Conservation (phyloP, 345 rosid genomes). For the Eucalyptus camaldulensis region DNA sequence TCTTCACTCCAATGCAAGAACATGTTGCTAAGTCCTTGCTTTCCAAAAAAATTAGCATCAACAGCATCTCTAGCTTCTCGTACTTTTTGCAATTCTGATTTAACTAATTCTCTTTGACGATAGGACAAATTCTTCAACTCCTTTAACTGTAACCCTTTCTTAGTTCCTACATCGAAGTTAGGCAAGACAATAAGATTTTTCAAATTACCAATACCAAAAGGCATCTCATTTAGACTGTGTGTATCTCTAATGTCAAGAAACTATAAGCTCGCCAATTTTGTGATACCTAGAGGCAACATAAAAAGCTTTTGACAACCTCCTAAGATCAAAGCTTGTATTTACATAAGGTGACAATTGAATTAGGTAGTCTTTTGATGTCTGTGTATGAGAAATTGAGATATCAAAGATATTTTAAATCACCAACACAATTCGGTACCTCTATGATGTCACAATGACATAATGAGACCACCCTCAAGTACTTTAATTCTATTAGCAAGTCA, state of each 20-base stretch:
- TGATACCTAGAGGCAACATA: background rate
- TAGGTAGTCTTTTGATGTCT: rapidly evolving
- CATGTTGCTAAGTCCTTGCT: background rate
- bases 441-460: background rate
- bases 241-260: background rate
- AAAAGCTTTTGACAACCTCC: background rate
- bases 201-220: background rate
- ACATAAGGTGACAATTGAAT: background rate
- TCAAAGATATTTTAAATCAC: background rate
- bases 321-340: background rate
- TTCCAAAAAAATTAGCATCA: background rate
- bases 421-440: background rate
- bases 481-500: background rate
- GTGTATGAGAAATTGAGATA: background rate
- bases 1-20: background rate
- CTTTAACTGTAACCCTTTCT: background rate
- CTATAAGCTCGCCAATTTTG: background rate
- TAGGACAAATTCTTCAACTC: background rate
- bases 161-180: background rate
- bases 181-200: background rate
- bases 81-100: background rate
- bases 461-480: background rate
- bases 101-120: background rate
- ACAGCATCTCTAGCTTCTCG: no score
- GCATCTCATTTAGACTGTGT: background rate